Base-by-base conservation (phyloP, 1,139 yeast species). In the Protomyces macrosporus region DNA sequence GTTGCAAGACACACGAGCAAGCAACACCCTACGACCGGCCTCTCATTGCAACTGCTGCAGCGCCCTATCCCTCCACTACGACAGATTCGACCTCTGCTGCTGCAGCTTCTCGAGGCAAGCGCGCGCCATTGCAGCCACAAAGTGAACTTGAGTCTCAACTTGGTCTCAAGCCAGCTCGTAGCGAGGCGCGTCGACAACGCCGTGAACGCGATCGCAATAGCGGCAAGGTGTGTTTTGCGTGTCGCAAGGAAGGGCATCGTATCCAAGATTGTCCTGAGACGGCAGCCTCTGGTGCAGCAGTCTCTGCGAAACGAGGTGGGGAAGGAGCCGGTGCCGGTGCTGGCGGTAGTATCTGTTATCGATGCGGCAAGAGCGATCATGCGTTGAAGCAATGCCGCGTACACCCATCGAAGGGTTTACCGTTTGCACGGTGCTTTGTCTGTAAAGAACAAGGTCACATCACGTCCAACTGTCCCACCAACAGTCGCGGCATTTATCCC, bases 281-380 rank as follows among this genome's bases (percentile, higher is more conserved):
- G 6, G 34, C 34, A 10, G 32, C 33, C 10, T 14, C 14, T 5
- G 37, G 14, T 32, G 36, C 36, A 6, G 23, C 32, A 6, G 23
- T 45, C 16, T 14, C 23, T 12, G 12, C 12, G 12, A 36, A 36
- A 36, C 48, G 16, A 14, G 30, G 30, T 2, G 16, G 30, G 10
- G 14, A 16, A 16, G 12, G 51, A 4, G 6, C 6, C 33, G 14
- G 51, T 12, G 6, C 6, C 33, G 14, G 45, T 42, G 48, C 33
- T 3, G 12, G 16, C 51, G 36, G 54, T n/a, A 12, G 42, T 32
- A 64, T 64, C 16, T 64, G 66, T 39, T 64, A 60, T 48, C 66
- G 66, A n/a, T 64, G 66, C 34, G 66, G 66, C 9, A 60, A 56
- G 53, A 52, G 56, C 35, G 66, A 64, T 10, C 66, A 64, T 45